Evolutionary conservation across 148 eudicot species (phyloP).

Genomic region (Arbutus unedo): DNA sequence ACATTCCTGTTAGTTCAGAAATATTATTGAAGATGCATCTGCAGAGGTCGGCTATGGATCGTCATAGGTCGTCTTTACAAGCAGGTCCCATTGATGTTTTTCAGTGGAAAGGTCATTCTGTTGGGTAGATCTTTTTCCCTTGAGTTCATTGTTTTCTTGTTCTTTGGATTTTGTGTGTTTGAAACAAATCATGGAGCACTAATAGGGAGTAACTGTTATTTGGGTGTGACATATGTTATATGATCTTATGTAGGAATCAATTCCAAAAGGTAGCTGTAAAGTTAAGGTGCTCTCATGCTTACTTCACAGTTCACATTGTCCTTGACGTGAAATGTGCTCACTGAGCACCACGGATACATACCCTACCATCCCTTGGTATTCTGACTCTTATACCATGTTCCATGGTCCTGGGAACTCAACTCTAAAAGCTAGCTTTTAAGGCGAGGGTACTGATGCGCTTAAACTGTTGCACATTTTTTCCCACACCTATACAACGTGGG

Average conservation of each 20-base stretch:
- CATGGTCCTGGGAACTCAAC: neutral
- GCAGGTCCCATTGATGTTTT: slow-evolving; percentile 40
- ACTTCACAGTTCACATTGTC: neutral
- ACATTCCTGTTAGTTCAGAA: slow-evolving; percentile 23
- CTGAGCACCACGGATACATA: neutral
- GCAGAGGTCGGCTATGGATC: slow-evolving; percentile 57
- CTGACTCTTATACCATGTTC: neutral
- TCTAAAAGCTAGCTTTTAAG: neutral
- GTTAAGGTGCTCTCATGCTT: neutral
- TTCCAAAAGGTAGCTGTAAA: neutral
- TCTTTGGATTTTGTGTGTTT: neutral
- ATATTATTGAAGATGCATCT: slow-evolving; percentile 34
- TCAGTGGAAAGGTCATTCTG: slow-evolving; percentile 74
- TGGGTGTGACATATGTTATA: neutral
- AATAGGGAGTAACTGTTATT: neutral
- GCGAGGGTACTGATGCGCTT: neutral
- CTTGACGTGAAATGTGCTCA: neutral
- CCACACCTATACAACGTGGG: neutral
- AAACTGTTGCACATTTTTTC: neutral
- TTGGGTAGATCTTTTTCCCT: slow-evolving; percentile 44
- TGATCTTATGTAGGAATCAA: neutral
- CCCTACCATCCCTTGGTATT: neutral
- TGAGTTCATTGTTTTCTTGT: neutral
- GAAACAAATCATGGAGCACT: neutral
- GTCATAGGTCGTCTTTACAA: slow-evolving; percentile 51